These are phyloP conservation scores for Phyllosticta capitalensis DNA, from an alignment of 2,329 filamentous ascomycete species.

Conservation along the genomic window DNA sequence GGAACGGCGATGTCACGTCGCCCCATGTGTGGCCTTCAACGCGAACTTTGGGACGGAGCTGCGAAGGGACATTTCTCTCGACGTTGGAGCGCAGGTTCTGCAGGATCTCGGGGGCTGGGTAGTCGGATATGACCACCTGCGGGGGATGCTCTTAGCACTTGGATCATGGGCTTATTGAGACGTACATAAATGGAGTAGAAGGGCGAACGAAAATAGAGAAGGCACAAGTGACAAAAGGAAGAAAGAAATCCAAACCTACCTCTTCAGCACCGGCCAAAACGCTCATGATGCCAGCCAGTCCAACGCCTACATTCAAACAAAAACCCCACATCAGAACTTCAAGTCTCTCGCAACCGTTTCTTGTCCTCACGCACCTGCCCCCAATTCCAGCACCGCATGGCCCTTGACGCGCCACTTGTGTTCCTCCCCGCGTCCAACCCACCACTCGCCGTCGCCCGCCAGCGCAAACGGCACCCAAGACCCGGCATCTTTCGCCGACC, in stretches of 20 bases:
- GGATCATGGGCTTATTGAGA: not conserved
- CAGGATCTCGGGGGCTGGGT: conserved; percentile 53
- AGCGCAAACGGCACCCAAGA: not conserved
- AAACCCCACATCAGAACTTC: conserved; percentile 14
- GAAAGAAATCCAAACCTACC: conserved; percentile 19
- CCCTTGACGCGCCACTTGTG: conserved; percentile 39
- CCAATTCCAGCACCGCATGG: conserved; percentile 52
- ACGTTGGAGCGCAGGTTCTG: conserved; percentile 51
- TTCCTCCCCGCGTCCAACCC: conserved; percentile 24
- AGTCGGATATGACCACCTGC: conserved; percentile 55
- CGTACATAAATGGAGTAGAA: conserved; percentile 32
- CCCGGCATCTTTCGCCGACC: conserved; percentile 23
- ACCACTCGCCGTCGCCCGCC: conserved; percentile 20
- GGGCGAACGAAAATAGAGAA: not conserved
- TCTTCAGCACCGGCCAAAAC: conserved; percentile 35
- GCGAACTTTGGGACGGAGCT: conserved; percentile 27
- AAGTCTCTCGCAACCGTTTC: conserved; percentile 3
- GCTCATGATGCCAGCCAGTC: conserved; percentile 38
- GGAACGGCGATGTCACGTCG: conserved; percentile 36
- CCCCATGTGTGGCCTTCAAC: conserved; percentile 60
- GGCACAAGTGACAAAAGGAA: not conserved
- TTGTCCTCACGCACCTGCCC: conserved; percentile 48
- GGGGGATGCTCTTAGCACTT: not conserved
- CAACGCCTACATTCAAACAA: conserved; percentile 28
- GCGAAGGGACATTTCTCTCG: conserved; percentile 37